A percentile compares a stretch with the other conserved stretches of the same genome.
Conservation (phyloP, 805 yeast genomes). For the Maudiozyma barnettii region DNA sequence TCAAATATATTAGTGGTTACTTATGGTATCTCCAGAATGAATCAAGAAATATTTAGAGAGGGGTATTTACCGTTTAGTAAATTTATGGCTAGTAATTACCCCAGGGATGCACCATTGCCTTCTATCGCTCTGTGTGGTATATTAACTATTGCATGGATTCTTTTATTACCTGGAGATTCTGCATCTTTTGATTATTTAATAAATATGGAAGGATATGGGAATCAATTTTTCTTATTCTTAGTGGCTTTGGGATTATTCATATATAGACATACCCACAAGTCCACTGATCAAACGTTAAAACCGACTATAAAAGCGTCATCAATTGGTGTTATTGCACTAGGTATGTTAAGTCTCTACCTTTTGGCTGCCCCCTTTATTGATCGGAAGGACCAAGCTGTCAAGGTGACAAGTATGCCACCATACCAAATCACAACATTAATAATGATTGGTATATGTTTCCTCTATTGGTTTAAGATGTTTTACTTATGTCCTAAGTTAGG, state of each 20-base stretch:
- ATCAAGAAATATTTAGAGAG: conserved; percentile 57
- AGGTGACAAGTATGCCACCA: conserved; percentile 25
- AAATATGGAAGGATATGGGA: conserved; percentile 39
- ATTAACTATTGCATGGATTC: conserved; percentile 28
- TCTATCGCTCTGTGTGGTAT: conserved; percentile 32
- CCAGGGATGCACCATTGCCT: conserved; percentile 47
- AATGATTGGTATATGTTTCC: conserved; percentile 35
- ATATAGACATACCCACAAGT: conserved; percentile 41
- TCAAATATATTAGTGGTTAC: conserved; percentile 56
- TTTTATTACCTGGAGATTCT: conserved; percentile 29
- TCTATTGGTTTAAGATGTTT: conserved; percentile 50
- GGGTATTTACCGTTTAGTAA: conserved; percentile 49
- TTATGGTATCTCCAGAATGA: conserved; percentile 50
- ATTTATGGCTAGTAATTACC: conserved; percentile 46
- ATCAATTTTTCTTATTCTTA: conserved; percentile 39
- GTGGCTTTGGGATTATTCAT: conserved; percentile 51
- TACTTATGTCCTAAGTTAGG: conserved; percentile 37
- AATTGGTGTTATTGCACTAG: conserved; percentile 39
- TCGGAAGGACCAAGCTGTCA: conserved; percentile 5
- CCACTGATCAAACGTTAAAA: conserved; percentile 19
- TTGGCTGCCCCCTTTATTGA: conserved; percentile 38
- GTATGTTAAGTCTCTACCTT: conserved; percentile 39
- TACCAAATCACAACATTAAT: conserved; percentile 35
- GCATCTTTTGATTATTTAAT: conserved; percentile 35
- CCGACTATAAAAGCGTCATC: conserved; percentile 46